phyloP scores from a whole-genome alignment of 768 basidiomycete species.

The Phanerochaete carnosa region DNA sequence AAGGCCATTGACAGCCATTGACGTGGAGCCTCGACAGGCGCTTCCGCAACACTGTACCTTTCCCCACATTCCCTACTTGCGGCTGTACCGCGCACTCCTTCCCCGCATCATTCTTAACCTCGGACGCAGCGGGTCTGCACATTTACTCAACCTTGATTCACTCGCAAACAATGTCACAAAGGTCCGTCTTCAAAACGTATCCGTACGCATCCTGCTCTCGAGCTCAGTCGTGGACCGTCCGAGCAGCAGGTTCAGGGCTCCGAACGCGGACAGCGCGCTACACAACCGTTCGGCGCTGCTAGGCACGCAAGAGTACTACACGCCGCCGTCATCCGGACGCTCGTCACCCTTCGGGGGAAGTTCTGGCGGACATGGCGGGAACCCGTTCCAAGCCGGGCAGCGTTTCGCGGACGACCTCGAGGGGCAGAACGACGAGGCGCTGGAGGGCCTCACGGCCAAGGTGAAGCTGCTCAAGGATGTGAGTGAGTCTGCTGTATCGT shows the following conservation, averaged over 20 bases:
- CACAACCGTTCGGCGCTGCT: conserved; percentile 70
- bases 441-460: conserved; percentile 78
- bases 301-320: conserved; percentile 37
- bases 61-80: not conserved
- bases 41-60: not conserved
- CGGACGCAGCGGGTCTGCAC: conserved; percentile 21
- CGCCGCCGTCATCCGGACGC: conserved; percentile 74
- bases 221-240: not conserved
- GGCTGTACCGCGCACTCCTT: not conserved
- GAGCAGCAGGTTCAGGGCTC: conserved; percentile 6
- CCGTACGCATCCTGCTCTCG: not conserved
- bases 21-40: conserved; percentile 7
- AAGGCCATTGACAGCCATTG: not conserved
- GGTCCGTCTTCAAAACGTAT: not conserved
- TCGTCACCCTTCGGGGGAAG: conserved; percentile 59
- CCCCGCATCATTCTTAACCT: not conserved
- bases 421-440: conserved; percentile 88
- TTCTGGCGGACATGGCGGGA: conserved; percentile 23
- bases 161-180: conserved; percentile 5
- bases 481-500: conserved; percentile 38
- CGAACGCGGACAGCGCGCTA: conserved; percentile 33
- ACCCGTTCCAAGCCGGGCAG: conserved; percentile 28
- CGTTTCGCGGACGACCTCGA: conserved; percentile 89
- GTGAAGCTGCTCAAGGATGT: conserved; percentile 96
- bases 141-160: not conserved